These are phyloP conservation scores for Elsinoe necatrix DNA, from an alignment of 2,329 filamentous ascomycete genomes.

Conservation along the genomic window DNA sequence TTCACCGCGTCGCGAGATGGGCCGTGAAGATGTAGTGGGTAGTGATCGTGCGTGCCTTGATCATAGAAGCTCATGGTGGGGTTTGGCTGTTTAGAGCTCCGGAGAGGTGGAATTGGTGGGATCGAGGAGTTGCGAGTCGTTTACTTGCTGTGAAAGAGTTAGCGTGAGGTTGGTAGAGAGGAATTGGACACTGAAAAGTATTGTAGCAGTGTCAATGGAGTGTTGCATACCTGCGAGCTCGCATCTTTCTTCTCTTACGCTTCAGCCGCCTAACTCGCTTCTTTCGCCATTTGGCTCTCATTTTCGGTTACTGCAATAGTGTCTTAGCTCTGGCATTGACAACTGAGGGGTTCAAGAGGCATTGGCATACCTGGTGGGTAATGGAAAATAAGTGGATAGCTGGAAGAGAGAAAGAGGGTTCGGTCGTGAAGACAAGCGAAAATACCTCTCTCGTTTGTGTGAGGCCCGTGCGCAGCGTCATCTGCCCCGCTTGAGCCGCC, in stretches of 20 bases:
- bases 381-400: conserved; percentile 36
- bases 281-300: conserved; percentile 99
- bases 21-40: conserved; percentile 4
- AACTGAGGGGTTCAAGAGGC: conserved; percentile 1
- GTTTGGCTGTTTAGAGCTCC: background rate
- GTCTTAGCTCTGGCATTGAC: conserved; percentile 3
- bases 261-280: conserved; percentile 99
- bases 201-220: background rate
- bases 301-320: conserved; percentile 40
- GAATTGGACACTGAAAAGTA: background rate
- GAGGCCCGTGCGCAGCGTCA: no score
- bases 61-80: background rate
- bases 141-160: conserved; percentile 34
- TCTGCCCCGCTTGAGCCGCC: no score
- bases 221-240: conserved; percentile 78
- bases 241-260: conserved; percentile 99
- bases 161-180: conserved; percentile 15
- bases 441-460: background rate
- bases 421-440: background rate
- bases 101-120: conserved; percentile 15
- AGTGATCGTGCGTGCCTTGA: background rate
- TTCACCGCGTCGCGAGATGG: conserved; percentile 9
- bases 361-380: conserved; percentile 31
- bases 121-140: conserved; percentile 36
- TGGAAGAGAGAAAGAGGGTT: conserved; percentile 23